These are phyloP conservation scores for Botrytis hyacinthi DNA, from an alignment of 2,329 filamentous ascomycete species.

Conservation along the genomic window DNA sequence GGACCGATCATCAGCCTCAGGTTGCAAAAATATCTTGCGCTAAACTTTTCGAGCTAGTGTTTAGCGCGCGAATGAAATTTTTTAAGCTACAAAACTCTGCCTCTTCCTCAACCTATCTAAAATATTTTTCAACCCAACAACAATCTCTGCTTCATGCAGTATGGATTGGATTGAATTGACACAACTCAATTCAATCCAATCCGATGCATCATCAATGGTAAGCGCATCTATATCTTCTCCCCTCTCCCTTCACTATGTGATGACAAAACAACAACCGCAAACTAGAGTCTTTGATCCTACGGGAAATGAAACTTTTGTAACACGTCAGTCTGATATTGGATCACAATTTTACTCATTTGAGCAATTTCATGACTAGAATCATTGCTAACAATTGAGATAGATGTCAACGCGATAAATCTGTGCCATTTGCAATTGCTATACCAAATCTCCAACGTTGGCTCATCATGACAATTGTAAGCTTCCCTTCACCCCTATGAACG, in stretches of 20 bases:
- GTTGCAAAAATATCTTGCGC: background rate
- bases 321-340: conserved; percentile 83
- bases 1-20: too few relatives aligned
- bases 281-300: conserved; percentile 96
- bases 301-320: conserved; percentile 82
- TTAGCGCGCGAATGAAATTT: conserved; percentile 14
- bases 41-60: conserved; percentile 3
- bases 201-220: conserved; percentile 26
- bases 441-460: background rate
- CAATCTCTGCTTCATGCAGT: conserved; percentile 27
- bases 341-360: conserved; percentile 3
- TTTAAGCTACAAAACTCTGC: conserved; percentile 18
- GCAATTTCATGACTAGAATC: background rate
- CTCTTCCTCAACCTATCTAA: background rate
- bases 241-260: conserved; percentile 53
- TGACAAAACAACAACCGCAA: conserved; percentile 82
- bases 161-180: background rate
- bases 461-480: conserved; percentile 13
- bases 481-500: background rate
- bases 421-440: background rate
- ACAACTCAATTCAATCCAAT: background rate
- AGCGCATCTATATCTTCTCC: conserved; percentile 24
- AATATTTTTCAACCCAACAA: conserved; percentile 24
- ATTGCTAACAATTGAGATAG: conserved; percentile 21
- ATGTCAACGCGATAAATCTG: background rate